phyloP scores from a whole-genome alignment of 2,329 filamentous ascomycete species.

The Elsinoe arachidis region DNA sequence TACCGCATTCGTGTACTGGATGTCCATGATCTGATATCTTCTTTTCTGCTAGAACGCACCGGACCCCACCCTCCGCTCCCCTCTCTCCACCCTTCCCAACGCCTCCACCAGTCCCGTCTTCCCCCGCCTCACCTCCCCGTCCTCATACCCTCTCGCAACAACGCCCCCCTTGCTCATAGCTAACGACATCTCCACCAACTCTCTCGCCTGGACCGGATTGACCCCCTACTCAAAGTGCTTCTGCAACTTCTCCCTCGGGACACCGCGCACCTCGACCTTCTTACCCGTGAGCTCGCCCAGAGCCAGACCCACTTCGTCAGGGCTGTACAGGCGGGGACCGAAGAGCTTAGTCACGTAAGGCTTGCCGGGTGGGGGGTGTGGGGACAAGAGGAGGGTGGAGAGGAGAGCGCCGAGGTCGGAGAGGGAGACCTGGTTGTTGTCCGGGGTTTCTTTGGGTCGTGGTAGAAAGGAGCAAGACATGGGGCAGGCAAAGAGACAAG shows the following conservation, averaged over 20 bases:
- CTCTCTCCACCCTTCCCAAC: not conserved
- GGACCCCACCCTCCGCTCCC: not conserved
- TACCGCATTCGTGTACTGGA: not conserved
- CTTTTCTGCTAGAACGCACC: not conserved
- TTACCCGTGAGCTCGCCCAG: not conserved
- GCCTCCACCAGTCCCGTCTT: not conserved
- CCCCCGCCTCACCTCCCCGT: not conserved
- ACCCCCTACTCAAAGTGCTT: not conserved
- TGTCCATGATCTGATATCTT: too few species aligned
- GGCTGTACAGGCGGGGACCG: not conserved
- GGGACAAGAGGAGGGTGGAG: not conserved
- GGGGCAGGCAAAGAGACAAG: too few species aligned
- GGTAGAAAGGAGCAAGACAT: too few species aligned
- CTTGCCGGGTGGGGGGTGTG: not conserved
- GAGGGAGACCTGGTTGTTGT: not conserved
- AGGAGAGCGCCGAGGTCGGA: not conserved
- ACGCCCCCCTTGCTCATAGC: not conserved
- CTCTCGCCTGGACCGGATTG: not conserved
- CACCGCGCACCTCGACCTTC: not conserved
- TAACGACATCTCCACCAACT: not conserved
- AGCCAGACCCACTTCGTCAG: not conserved
- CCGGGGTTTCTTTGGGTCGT: not conserved
- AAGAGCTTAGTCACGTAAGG: not conserved
- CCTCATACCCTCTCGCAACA: not conserved
- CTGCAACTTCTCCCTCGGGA: not conserved